Base-by-base conservation (phyloP, 2,329 filamentous ascomycete species). In the Alternaria sp. region DNA sequence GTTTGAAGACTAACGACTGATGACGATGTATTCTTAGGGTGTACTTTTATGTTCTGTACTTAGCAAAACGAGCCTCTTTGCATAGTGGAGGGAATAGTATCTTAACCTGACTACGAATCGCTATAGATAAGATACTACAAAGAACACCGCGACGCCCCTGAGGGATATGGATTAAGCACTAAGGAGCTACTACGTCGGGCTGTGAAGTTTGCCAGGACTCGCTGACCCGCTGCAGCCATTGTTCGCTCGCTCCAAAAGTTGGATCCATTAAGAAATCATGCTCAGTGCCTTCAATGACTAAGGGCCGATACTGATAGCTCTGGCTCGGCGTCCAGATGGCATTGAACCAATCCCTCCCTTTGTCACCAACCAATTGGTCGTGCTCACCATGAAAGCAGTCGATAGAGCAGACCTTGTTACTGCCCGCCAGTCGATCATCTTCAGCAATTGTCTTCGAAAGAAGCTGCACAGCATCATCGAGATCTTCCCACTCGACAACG, bases 251-350 rank as follows among this genome's bases (percentile, higher is more conserved):
- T 20, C 71, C 65, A 36, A 66, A 73, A 14, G 48, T 65, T 26
- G 73, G 71, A 54, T 75, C 71, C 62, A 76, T 65, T 14, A 75
- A 51, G 28, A 64, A 69, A 49, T 74, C 63, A 47, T 75, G 72
- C 11, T 75, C 71, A 7, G 65, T 67, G 16, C 65, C 64, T 36
- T 57, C 44, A 1, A 72, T 67, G 11, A 67, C 41, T 43, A 67
- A 41, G 30, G 64, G 69, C 16, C 52, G 61, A 46, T 72, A 75
- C 11, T 58, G 34, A 41, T 70, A 71, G 24, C 52, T 62, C 26
- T 61, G 53, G 24, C 44, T 47, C 2, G 63, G 57, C 26, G 36
- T 51, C 73, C 73, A 76, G 42, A 69, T 72, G 11, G 60, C 43
- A 41, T 74, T 67, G 53, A 75, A 75, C 73, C 72, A 75, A 14